Conservation (phyloP, 495 filamentous ascomycete species). For the Aspergillus cavernicola region DNA sequence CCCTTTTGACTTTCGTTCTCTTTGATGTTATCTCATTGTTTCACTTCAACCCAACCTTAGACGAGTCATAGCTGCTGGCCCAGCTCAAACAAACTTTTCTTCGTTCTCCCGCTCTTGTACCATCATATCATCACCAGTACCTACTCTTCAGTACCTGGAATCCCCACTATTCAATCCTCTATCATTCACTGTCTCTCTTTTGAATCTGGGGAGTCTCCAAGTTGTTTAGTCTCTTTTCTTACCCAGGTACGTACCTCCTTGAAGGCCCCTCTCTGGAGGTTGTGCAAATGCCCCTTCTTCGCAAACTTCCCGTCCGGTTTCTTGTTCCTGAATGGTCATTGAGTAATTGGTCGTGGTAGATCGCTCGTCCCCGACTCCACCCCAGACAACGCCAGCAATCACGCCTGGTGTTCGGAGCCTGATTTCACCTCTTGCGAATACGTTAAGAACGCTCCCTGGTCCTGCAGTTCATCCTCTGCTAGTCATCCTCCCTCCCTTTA, state of each 20-base stretch:
- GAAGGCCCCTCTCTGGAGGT: slow-evolving; percentile 15
- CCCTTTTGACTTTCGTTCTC: slow-evolving; percentile 5
- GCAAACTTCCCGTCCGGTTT: slow-evolving; percentile 3
- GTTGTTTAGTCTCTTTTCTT: slow-evolving; percentile 11
- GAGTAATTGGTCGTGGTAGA: slow-evolving; percentile 29
- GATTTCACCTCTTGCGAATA: slow-evolving; percentile 5
- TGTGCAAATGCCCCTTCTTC: slow-evolving; percentile 14
- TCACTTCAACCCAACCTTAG: not conserved
- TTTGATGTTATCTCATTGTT: slow-evolving; percentile 8
- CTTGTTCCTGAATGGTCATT: slow-evolving; percentile 22
- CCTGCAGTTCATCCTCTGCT: slow-evolving; percentile 12
- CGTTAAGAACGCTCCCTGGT: slow-evolving; percentile 9
- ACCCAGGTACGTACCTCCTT: slow-evolving; percentile 12
- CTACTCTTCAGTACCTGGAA: not conserved
- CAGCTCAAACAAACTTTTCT: slow-evolving; percentile 5
- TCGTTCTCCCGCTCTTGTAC: too few species aligned
- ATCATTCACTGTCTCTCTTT: not conserved
- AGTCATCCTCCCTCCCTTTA: slow-evolving; percentile 8
- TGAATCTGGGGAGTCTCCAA: slow-evolving; percentile 6
- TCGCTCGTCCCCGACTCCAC: slow-evolving; percentile 27
- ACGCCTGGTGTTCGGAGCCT: slow-evolving; percentile 10
- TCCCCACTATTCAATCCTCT: slow-evolving; percentile 6
- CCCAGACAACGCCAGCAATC: slow-evolving; percentile 24
- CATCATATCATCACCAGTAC: too few species aligned
- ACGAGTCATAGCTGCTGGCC: slow-evolving; percentile 13